phyloP scores from a whole-genome alignment of 345 rosid genomes.

The Eucalyptus sp. region DNA sequence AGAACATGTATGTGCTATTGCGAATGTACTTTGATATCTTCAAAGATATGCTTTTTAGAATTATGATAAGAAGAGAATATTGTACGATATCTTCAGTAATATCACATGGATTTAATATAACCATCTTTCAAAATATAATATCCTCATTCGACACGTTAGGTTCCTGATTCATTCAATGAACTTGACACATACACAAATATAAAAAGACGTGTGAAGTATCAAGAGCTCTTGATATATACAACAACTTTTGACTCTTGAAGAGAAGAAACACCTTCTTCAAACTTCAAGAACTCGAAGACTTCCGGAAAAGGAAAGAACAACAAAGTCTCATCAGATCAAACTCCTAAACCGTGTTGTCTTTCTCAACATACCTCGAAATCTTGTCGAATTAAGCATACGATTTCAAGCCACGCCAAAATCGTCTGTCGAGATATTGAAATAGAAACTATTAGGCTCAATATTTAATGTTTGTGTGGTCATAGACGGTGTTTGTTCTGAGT shows the following conservation, averaged over 20 bases:
- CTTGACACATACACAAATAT: neutral
- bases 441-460: neutral
- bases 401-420: neutral
- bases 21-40: neutral
- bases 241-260: neutral
- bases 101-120: neutral
- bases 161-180: neutral
- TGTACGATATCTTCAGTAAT: neutral
- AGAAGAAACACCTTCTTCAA: neutral
- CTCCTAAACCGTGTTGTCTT: neutral
- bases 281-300: neutral
- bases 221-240: neutral
- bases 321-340: neutral
- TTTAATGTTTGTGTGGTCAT: neutral
- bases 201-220: neutral
- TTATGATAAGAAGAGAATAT: neutral
- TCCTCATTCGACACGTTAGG: neutral
- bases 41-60: neutral
- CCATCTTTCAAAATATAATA: neutral
- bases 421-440: neutral
- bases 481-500: neutral
- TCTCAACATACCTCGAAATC: neutral
- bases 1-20: neutral
- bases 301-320: neutral
- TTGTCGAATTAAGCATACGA: neutral